Evolutionary conservation across 2,329 filamentous ascomycete genomes (phyloP).

Genomic region (Coleophoma cylindrospora): DNA sequence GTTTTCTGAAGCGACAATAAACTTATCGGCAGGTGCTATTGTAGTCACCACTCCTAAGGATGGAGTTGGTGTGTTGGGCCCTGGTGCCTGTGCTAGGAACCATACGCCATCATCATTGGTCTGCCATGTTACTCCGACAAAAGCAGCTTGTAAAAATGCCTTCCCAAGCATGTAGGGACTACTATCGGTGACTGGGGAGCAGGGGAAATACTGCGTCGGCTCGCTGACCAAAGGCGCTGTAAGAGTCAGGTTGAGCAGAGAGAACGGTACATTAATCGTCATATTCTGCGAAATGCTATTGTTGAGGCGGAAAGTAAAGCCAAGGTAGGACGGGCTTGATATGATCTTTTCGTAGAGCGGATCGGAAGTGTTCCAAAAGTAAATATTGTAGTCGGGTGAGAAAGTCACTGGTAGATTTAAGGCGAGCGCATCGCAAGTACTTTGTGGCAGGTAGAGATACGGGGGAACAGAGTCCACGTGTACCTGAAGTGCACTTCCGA

Average conservation of each 20-base stretch:
- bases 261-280: conserved; percentile 20
- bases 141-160: conserved; percentile 32
- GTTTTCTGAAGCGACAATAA: conserved; percentile 6
- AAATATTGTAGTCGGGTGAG: conserved; percentile 21
- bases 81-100: conserved; percentile 26
- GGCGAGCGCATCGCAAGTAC: conserved; percentile 29
- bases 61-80: conserved; percentile 12
- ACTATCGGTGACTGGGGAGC: not conserved
- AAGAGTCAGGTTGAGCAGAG: conserved; percentile 12
- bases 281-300: conserved; percentile 20
- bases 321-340: conserved; percentile 28
- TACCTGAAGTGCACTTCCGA: conserved; percentile 5
- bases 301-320: conserved; percentile 26
- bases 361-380: conserved; percentile 27
- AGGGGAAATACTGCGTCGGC: conserved; percentile 11
- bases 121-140: conserved; percentile 27
- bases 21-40: conserved; percentile 5
- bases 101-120: conserved; percentile 4
- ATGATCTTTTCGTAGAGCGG: conserved; percentile 23
- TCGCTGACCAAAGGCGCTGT: conserved; percentile 6
- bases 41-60: not conserved
- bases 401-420: conserved; percentile 26
- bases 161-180: conserved; percentile 23
- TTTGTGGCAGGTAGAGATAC: conserved; percentile 28
- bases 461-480: conserved; percentile 15